Evolutionary conservation across 2,329 filamentous ascomycete genomes (phyloP), one percentile per base, ranked within the genome.

Genomic region (Raffaelea ambrosiae): DNA sequence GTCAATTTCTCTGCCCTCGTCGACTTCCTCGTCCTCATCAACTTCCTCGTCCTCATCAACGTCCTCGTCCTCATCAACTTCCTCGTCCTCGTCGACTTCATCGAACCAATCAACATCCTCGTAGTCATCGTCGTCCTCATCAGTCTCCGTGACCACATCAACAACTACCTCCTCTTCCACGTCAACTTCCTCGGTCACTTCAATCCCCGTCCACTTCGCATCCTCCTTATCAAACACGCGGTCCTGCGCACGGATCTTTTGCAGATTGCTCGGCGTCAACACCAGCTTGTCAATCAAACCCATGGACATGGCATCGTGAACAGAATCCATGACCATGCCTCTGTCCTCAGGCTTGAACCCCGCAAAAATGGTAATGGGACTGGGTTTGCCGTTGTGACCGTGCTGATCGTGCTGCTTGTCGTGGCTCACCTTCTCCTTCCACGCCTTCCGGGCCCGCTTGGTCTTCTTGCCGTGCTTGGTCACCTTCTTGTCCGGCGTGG

Each of bases 231-330:
- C n/a, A n/a, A 21, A 46, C 16, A 51, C 38, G 11, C 21, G n/a
- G 40, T 55, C 54, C 48, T 56, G 53, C 10, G 40, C 50, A 13
- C 54, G 53, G 10, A 33, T 22, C 42, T 44, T 51, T 14, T 40
- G 22, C 26, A 19, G 35, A 23, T 56, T 56, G 52, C 54, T 56
- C n/a, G 46, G 53, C 39, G 40, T 47, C 38, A 56, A 38, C 20
- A 47, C 35, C 16, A 54, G 31, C 45, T 51, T 43, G 42, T 54
- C 53, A 3, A 56, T 33, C 10, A 55, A 23, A 3, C 53, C 51
- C n/a, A n/a, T n/a, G n/a, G n/a, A n/a, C n/a, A n/a, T 29, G 19
- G 36, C 38, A 9, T 53, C 48, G 9, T n/a, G n/a, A n/a, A n/a
- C n/a, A n/a, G n/a, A n/a, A n/a, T 35, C 38, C 16, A 55, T 47